A percentile compares a stretch with the other conserved stretches of the same genome.
These are phyloP conservation scores for Pelargonium nanum DNA, from an alignment of 345 rosid genomes.

Conservation along the genomic window DNA sequence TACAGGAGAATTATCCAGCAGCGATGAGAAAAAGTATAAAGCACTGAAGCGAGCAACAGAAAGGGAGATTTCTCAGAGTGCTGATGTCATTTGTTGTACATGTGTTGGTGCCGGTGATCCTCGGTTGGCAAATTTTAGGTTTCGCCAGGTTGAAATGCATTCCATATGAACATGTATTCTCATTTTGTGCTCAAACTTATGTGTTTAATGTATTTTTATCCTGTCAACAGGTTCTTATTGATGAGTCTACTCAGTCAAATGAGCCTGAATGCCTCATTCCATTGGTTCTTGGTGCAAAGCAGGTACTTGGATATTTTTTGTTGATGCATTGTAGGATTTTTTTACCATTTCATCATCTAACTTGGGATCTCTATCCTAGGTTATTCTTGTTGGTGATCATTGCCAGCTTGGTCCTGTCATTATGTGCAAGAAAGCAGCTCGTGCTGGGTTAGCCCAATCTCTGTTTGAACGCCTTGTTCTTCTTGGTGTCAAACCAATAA, in stretches of 20 bases:
- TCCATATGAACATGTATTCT: constrained; percentile 1
- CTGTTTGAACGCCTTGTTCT: constrained; percentile 93
- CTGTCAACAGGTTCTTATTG: constrained; percentile 78
- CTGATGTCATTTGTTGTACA: constrained; percentile 99
- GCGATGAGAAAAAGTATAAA: constrained; percentile 99
- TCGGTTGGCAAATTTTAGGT: constrained; percentile 88
- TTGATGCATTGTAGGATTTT: not conserved
- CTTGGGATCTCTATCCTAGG: constrained; percentile 32
- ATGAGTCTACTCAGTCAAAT: constrained; percentile 97
- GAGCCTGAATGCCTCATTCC: constrained; percentile 99
- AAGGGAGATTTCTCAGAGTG: constrained; percentile 96
- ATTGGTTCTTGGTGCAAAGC: constrained; percentile 93
- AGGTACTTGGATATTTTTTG: constrained; percentile 33
- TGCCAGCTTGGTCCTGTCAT: constrained; percentile 99
- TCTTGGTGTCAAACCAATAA: constrained; percentile 96
- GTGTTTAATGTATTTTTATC: not conserved
- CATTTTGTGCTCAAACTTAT: constrained; percentile 14
- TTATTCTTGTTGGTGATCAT: constrained; percentile 97
- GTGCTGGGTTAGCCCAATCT: constrained; percentile 97
- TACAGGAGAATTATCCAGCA: constrained; percentile 91
- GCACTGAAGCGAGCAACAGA: constrained; percentile 93
- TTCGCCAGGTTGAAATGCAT: constrained; percentile 67
- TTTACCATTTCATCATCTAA: constrained; percentile 6
- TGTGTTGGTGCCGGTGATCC: constrained; percentile 99
- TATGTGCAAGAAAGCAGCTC: constrained; percentile 99